A percentile compares a stretch with the other conserved stretches of the same genome.
Evolutionary conservation across 2,329 filamentous ascomycete genomes (phyloP).

Genomic region (Colletotrichum aenigma): DNA sequence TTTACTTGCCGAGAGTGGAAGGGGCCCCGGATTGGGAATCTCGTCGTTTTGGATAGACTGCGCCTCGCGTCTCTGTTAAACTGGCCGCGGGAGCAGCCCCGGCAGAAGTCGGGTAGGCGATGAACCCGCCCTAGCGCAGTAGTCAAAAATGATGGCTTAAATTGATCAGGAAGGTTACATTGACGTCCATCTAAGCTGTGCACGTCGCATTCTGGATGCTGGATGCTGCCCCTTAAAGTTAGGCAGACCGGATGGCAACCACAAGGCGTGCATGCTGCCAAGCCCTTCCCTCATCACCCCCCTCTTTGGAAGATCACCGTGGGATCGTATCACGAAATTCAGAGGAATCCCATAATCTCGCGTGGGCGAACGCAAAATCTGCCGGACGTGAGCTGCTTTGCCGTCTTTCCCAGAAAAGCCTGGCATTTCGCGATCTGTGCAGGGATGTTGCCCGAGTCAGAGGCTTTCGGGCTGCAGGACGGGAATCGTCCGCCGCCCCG

Average conservation of each 20-base stretch:
- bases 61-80: neutral
- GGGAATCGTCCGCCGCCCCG: neutral
- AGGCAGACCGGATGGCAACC: neutral
- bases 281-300: neutral
- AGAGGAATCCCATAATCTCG: neutral
- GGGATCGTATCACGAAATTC: neutral
- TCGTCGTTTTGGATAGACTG: neutral
- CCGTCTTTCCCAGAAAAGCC: neutral
- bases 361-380: neutral
- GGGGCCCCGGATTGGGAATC: neutral
- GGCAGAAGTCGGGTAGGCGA: neutral
- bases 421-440: neutral
- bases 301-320: neutral
- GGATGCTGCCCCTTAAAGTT: neutral
- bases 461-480: neutral
- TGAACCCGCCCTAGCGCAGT: neutral
- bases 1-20: neutral
- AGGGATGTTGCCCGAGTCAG: slow-evolving; percentile 11
- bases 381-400: neutral
- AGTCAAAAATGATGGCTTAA: neutral
- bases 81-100: neutral
- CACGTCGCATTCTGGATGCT: neutral
- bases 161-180: neutral
- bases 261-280: neutral
- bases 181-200: neutral